Conservation (phyloP, 169 alveolate species). For the Plasmodium yoelii region DNA sequence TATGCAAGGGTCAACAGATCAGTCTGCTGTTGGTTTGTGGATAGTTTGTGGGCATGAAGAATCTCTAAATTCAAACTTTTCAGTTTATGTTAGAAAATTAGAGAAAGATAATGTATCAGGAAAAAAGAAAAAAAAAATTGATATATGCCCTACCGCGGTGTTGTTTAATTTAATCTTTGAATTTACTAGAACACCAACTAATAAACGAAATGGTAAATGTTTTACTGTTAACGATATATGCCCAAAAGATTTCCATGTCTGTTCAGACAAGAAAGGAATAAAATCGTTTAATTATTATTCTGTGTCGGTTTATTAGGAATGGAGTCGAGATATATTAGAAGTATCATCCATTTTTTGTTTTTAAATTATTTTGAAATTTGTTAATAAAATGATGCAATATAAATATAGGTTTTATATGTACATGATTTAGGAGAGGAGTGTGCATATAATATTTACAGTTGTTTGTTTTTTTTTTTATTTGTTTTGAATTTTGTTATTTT, state of each 20-base stretch:
- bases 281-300: conserved; percentile 46
- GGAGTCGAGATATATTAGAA: neutral
- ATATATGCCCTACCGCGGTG: conserved; percentile 33
- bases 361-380: too few relatives aligned
- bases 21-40: conserved; percentile 69
- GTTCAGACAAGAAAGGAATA: conserved; percentile 41
- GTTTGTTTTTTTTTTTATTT: too few relatives aligned
- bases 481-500: too few relatives aligned
- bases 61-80: conserved; percentile 50
- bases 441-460: too few relatives aligned
- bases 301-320: conserved; percentile 57
- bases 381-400: too few relatives aligned
- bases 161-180: conserved; percentile 56
- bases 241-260: conserved; percentile 50
- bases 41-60: conserved; percentile 76
- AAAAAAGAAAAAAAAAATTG: conserved; percentile 47
- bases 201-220: conserved; percentile 44
- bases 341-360: neutral
- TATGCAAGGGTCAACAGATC: conserved; percentile 69
- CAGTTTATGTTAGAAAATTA: conserved; percentile 40
- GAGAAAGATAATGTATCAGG: conserved; percentile 64
- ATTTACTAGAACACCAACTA: conserved; percentile 35
- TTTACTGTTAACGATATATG: conserved; percentile 41
- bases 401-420: too few relatives aligned
- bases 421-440: too few relatives aligned